Evolutionary conservation across 768 basidiomycete genomes (phyloP), one percentile per base, ranked within the genome.

Genomic region (Suillus tomentosus): DNA sequence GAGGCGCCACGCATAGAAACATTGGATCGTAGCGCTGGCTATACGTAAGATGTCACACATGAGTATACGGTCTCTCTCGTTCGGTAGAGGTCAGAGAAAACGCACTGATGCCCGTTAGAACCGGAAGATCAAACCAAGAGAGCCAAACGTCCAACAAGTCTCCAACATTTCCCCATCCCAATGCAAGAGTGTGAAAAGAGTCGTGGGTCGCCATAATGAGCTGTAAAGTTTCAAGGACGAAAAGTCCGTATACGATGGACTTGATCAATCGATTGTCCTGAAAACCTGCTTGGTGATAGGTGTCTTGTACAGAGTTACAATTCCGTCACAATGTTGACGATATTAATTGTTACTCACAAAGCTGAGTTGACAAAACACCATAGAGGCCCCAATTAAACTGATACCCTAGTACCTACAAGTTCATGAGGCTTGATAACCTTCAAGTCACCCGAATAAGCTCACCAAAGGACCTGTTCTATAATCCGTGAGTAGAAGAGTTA

Each of bases 381-480:
- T 45, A 45, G 1, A 45, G 19, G 45, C 45, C 45, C 45, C 45
- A 45, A 3, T 45, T 45, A 19, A 45, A 45, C 45, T 45, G 45
- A 19, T 45, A 45, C n/a, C 45, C 45, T n/a, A 45, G 45, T 9
- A 45, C 9, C 45, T 45, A n/a, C 45, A n/a, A 45, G 19, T n/a
- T 10, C 19, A n/a, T 45, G 45, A 45, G 45, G 45, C 19, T 45
- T 2, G 45, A 45, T n/a, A 45, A 45, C 19, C 45, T n/a, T 45
- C 19, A 10, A 10, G 19, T n/a, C 10, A 45, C 9, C 8, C 8
- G 19, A 45, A 45, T 3, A 9, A n/a, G 45, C 45, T 1, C 10
- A 45, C 45, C 45, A 45, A 45, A n/a, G 45, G 45, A 45, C 45
- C 45, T 45, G 45, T 45, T 45, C 45, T 45, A 11, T n/a, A n/a